Evolutionary conservation across 2,329 filamentous ascomycete species (phyloP), one percentile per base, ranked within the genome.

Genomic region (Seiridium cupressi): DNA sequence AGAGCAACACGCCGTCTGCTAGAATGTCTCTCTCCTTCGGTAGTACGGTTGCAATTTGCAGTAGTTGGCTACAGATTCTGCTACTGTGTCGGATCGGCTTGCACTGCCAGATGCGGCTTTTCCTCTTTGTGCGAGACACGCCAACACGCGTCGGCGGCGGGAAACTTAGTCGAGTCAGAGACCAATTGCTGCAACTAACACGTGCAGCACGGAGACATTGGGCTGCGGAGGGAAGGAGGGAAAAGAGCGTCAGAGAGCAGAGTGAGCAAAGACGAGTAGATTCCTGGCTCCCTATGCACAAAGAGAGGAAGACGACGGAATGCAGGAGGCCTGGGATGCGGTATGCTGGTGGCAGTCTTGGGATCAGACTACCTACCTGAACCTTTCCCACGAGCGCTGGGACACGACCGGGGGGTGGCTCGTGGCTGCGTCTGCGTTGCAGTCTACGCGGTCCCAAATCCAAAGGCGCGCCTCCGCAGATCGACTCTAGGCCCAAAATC

Each of bases 71-170:
- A 58, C 44, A 44, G 38, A 55, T 36, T 26, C 18, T 31, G 46
- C 46, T 48, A 3, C 46, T 6, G 8, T n/a, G 46, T 48, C 11
- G 36, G 26, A 13, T 58, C 55, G 54, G 54, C 55, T 49, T 51
- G 8, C 49, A 36, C 57, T 54, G 40, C 57, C 42, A 59, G 32
- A 54, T 59, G 57, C 57, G 57, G 57, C 48, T 59, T 59, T 59
- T 59, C 57, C 57, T 44, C 48, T 44, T n/a, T 59, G 26, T 53
- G 57, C 57, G 48, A 59, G 57, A 59, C 57, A 59, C 57, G 57
- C 49, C 55, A 58, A 51, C 35, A 58, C 55, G 55, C 55, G 55
- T 58, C 55, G 55, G 55, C 36, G 51, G 35, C 36, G 31, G 51
- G 51, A 51, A 58, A 58, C 35, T 51, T 59, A 51, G 56, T 51